Evolutionary conservation across 106 monocot species (phyloP), one percentile per base, ranked within the genome.

Genomic region (Cymbidium sinense): DNA sequence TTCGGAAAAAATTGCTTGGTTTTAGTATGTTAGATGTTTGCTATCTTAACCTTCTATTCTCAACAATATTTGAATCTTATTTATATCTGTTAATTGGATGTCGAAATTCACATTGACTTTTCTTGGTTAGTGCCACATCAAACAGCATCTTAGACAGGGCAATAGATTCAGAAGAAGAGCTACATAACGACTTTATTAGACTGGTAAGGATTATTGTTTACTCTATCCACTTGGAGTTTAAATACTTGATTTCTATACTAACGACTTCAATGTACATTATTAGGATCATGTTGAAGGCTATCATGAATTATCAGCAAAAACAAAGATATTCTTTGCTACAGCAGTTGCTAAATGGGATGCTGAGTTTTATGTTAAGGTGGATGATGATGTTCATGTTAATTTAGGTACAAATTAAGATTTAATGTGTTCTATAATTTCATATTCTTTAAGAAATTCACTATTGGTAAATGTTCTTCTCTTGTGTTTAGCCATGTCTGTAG

Each of bases 321-420:
- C 73, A 73, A 73, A 73, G 73, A 73, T 73, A 73, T 73, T 73
- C 73, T 73, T 73, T 73, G 41, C 73, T 43, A 73, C 73, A 37
- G 73, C 73, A 43, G 43, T 41, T 73, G 73, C 73, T 43, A 36
- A 39, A 41, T 73, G 73, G 73, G 73, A 73, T 73, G 73, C 73
- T 73, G 73, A 73, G 27, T 73, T 73, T 43, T 73, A 73, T 43
- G 73, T 73, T 41, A 73, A 73, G 73, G 73, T 73, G 73, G 73
- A 73, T 73, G 73, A 73, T 73, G 73, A 73, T 43, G 73, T 73
- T 31, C 73, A 73, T 73, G 73, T 73, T 2, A 73, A 73, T 31
- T 41, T 73, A 73, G 73, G 73, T 73, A 73, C 41, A 23, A 29
- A 37, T 73, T 70, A 34, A 36, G 33, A 70, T 19, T 15, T 17